A percentile compares a stretch with the other conserved stretches of the same genome.
phyloP scores from a whole-genome alignment of 2,329 filamentous ascomycete species.

The Penicillium sclerotigenum region DNA sequence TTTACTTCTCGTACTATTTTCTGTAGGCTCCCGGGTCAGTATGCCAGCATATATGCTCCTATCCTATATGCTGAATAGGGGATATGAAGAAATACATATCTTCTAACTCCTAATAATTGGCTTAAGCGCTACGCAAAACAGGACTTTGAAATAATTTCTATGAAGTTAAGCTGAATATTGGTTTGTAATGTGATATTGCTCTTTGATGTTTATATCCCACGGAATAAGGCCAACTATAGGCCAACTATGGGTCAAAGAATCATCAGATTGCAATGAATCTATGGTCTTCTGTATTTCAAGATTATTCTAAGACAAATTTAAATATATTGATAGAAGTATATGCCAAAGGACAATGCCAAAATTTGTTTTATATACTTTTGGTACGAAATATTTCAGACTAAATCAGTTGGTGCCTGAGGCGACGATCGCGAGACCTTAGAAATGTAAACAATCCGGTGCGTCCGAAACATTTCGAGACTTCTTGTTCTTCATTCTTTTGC shows the following conservation, averaged over 20 bases:
- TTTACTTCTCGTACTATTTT: not conserved
- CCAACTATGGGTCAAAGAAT: too few relatives aligned
- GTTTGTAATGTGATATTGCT: not conserved
- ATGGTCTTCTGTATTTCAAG: not conserved
- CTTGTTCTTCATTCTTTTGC: not conserved
- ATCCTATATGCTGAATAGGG: not conserved
- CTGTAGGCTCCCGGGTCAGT: not conserved
- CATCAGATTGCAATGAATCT: not conserved
- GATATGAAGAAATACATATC: not conserved
- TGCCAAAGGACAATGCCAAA: not conserved
- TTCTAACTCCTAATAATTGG: not conserved
- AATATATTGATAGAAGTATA: not conserved
- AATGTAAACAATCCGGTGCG: slow-evolving; percentile 9
- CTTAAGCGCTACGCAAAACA: too few relatives aligned
- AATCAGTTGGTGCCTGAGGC: slow-evolving; percentile 2
- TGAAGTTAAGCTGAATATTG: not conserved
- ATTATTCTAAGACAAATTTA: too few relatives aligned
- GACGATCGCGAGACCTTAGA: slow-evolving; percentile 8
- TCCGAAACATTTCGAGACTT: not conserved
- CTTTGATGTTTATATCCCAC: slow-evolving; percentile 1
- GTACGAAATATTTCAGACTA: not conserved
- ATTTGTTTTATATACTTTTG: not conserved
- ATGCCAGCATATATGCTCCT: not conserved
- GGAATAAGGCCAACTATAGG: not conserved
- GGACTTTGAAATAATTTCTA: not conserved